Conservation (phyloP, 805 yeast genomes). For the Yueomyces sinensis region DNA sequence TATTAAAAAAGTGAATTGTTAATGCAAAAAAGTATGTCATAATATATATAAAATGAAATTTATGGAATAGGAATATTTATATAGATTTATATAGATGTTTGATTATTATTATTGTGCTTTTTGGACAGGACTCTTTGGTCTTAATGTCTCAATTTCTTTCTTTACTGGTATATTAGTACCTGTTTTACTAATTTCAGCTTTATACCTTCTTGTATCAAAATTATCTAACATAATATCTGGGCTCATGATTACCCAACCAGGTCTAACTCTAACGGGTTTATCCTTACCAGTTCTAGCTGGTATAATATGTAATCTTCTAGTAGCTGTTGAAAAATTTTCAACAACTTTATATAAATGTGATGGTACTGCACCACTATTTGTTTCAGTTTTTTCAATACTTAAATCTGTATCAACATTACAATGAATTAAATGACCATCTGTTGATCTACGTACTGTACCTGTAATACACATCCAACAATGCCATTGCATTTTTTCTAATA, state of each 20-base stretch:
- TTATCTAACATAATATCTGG: conserved; percentile 74
- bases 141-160: conserved; percentile 59
- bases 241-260: conserved; percentile 84
- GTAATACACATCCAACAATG: conserved; percentile 98
- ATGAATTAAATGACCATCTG: conserved; percentile 74
- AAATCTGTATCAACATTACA: conserved; percentile 89
- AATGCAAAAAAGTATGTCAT: no score
- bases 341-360: conserved; percentile 66
- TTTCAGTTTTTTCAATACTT: conserved; percentile 42
- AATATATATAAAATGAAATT: no score
- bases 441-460: conserved; percentile 80
- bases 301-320: conserved; percentile 71
- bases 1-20: no score
- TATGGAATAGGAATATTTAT: no score
- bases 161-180: conserved; percentile 53
- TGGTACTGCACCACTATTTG: conserved; percentile 45
- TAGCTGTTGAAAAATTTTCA: conserved; percentile 78
- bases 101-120: conserved; percentile 8
- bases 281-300: conserved; percentile 60
- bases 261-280: conserved; percentile 50
- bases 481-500: conserved; percentile 73
- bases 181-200: conserved; percentile 28
- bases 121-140: conserved; percentile 69
- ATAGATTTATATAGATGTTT: no score
- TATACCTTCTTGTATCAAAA: conserved; percentile 38